Percentiles rank a stretch among this genome's conserved stretches.
Evolutionary conservation across 768 basidiomycete genomes (phyloP).

Genomic region (Rhodotorula paludigena): DNA sequence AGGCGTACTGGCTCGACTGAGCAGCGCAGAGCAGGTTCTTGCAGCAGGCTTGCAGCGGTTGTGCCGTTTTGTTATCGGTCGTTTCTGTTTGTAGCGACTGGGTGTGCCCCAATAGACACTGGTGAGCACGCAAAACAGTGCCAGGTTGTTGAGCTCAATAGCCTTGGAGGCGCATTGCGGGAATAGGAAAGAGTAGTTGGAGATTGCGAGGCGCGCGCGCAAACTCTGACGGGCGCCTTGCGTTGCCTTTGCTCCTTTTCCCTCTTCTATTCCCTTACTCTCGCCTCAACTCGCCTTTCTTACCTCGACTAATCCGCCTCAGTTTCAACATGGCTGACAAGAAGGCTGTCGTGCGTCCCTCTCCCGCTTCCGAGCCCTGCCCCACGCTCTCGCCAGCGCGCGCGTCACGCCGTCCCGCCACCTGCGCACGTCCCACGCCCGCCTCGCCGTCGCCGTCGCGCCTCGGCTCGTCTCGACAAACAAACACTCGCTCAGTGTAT

Average conservation of each 20-base stretch:
- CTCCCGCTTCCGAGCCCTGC: background rate
- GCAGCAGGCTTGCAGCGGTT: no score
- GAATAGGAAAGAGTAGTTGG: background rate
- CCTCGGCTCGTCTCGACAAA: conserved; percentile 2
- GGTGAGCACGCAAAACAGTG: background rate
- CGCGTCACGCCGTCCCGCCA: no score
- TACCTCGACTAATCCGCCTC: background rate
- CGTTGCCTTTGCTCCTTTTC: background rate
- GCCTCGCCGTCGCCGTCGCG: background rate
- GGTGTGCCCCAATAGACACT: background rate
- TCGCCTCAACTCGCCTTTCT: background rate
- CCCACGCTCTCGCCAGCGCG: background rate
- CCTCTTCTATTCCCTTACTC: background rate
- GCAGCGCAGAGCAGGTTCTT: background rate
- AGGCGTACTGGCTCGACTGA: conserved; percentile 1
- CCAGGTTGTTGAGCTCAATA: background rate
- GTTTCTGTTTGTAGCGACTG: no score
- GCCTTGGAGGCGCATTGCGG: no score
- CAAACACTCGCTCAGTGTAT: background rate
- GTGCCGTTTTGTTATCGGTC: no score
- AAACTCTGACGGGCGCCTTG: no score
- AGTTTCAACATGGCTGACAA: conserved; percentile 13
- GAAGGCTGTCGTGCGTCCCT: conserved; percentile 12
- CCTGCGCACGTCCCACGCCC: background rate
- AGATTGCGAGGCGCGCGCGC: no score